Conservation (phyloP, 495 filamentous ascomycete species). For the Penicillium roqueforti region DNA sequence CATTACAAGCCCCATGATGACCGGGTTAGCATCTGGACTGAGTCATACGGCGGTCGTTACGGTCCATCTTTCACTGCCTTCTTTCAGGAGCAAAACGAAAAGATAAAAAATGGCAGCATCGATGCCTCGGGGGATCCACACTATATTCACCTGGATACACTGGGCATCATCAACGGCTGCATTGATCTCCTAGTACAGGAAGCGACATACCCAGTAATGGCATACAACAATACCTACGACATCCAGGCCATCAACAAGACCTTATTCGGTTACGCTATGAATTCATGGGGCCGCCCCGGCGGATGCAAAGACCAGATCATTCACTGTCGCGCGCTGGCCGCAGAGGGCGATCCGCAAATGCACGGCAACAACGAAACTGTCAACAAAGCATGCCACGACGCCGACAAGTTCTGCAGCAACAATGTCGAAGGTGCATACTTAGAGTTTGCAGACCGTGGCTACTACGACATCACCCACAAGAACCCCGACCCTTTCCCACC, state of each 20-base stretch:
- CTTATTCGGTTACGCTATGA: constrained; percentile 43
- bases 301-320: constrained; percentile 60
- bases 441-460: constrained; percentile 39
- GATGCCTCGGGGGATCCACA: constrained; percentile 25
- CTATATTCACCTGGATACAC: constrained; percentile 46
- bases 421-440: constrained; percentile 36
- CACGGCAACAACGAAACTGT: constrained; percentile 43
- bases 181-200: constrained; percentile 68
- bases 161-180: constrained; percentile 66
- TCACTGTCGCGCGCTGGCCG: constrained; percentile 40
- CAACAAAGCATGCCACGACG: constrained; percentile 36
- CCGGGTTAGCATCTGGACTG: constrained; percentile 51
- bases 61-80: constrained; percentile 62
- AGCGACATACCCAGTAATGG: constrained; percentile 62
- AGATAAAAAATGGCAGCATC: constrained; percentile 40
- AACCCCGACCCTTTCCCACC: constrained; percentile 60
- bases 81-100: constrained; percentile 62
- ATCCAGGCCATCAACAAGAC: constrained; percentile 59
- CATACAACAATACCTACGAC: constrained; percentile 72
- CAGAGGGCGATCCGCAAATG: constrained; percentile 41
- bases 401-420: constrained; percentile 36
- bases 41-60: constrained; percentile 65
- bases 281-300: constrained; percentile 47
- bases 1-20: constrained; percentile 53
- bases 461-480: constrained; percentile 59